These are phyloP conservation scores for Bimuria novae-zelandiae DNA, from an alignment of 2,329 filamentous ascomycete genomes.

Conservation along the genomic window DNA sequence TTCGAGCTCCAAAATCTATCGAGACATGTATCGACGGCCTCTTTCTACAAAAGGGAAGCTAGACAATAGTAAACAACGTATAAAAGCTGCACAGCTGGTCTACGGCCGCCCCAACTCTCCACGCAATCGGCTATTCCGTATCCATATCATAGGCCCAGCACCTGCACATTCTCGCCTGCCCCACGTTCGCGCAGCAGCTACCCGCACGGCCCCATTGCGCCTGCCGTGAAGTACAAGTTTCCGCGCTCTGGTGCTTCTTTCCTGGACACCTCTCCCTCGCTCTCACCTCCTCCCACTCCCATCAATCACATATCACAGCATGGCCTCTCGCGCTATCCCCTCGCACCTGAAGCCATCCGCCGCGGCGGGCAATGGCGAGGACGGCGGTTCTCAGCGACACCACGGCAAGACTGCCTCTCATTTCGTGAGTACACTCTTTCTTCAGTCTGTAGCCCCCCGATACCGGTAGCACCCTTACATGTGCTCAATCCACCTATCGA, in stretches of 20 bases:
- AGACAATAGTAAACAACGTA: background rate
- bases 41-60: background rate
- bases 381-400: slow-evolving; percentile 67
- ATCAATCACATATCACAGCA: slow-evolving; percentile 46
- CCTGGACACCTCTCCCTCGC: slow-evolving; percentile 6
- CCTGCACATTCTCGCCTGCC: slow-evolving; percentile 21
- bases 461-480: background rate
- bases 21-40: background rate
- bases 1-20: slow-evolving; percentile 5
- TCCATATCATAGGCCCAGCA: slow-evolving; percentile 1
- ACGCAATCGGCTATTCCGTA: background rate
- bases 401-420: slow-evolving; percentile 54
- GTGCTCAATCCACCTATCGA: background rate
- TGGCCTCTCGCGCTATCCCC: slow-evolving; percentile 77
- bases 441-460: background rate
- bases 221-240: slow-evolving; percentile 2
- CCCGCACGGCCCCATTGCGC: slow-evolving; percentile 10
- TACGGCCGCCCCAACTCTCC: too few species aligned
- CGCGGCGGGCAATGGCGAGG: slow-evolving; percentile 45
- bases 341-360: slow-evolving; percentile 75
- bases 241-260: slow-evolving; percentile 5
- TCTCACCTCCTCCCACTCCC: slow-evolving; percentile 9
- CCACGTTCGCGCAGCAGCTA: slow-evolving; percentile 12
- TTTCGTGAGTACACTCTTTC: slow-evolving; percentile 2
- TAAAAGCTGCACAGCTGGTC: slow-evolving; percentile 3